A percentile compares a stretch with the other conserved stretches of the same genome.
Evolutionary conservation across 306 rosid genomes (phyloP).

Genomic region (Dryas drummondii): DNA sequence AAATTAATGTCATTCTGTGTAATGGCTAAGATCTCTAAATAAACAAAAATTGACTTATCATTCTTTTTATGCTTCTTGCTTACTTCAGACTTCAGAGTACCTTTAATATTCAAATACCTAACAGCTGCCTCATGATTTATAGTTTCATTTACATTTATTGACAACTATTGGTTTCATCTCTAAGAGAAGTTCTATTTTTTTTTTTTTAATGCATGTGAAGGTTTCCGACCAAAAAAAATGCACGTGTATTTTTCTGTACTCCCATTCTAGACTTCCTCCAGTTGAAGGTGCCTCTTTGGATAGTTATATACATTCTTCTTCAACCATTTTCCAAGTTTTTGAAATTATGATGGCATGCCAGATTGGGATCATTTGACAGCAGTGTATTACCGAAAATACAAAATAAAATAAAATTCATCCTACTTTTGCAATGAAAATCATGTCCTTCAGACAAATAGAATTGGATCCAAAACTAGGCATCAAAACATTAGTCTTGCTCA

Average conservation of each 20-base stretch:
- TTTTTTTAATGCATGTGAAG: not conserved
- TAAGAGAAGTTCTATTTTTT: not conserved
- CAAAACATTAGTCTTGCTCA: too few species aligned
- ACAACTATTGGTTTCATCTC: not conserved
- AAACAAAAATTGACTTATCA: not conserved
- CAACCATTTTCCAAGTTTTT: too few species aligned
- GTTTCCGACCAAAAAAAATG: not conserved
- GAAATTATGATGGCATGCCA: too few species aligned
- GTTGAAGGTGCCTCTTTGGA: too few species aligned
- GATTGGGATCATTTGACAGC: too few species aligned
- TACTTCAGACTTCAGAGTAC: not conserved
- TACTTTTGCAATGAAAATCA: too few species aligned
- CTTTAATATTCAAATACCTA: not conserved
- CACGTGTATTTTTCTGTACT: too few species aligned
- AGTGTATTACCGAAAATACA: too few species aligned
- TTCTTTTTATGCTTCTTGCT: not conserved
- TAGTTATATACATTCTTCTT: too few species aligned
- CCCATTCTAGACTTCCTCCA: not conserved
- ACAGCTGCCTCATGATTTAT: not conserved
- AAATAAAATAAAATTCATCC: too few species aligned
- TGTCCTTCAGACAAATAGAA: too few species aligned
- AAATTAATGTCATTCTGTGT: not conserved
- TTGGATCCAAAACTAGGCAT: too few species aligned
- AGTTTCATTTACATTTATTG: not conserved
- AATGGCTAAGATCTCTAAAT: not conserved